phyloP scores from a whole-genome alignment of 2,329 filamentous ascomycete genomes.

The Xylariaceae sp. region DNA sequence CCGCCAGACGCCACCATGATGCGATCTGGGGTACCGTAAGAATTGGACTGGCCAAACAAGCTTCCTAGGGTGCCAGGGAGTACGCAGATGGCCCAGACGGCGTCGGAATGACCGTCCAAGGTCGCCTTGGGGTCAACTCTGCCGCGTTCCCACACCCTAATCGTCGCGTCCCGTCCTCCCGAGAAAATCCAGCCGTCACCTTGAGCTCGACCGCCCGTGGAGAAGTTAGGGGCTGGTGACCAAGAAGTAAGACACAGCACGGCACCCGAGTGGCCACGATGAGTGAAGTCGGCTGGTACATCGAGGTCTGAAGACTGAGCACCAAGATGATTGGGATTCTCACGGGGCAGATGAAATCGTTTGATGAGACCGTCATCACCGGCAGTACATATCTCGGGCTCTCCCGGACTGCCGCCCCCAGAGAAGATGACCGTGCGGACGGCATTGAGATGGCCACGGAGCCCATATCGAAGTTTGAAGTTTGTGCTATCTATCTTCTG shows the following conservation, averaged over 20 bases:
- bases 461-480: conserved; percentile 89
- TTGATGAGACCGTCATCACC: conserved; percentile 96
- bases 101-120: conserved; percentile 88
- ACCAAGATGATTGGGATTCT: conserved; percentile 51
- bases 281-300: conserved; percentile 89
- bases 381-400: conserved; percentile 94
- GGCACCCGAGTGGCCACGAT: conserved; percentile 85
- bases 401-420: conserved; percentile 87
- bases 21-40: conserved; percentile 75
- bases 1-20: conserved; percentile 87
- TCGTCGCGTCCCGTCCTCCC: conserved; percentile 86
- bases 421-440: conserved; percentile 95
- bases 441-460: conserved; percentile 88
- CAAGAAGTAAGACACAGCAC: conserved; percentile 84
- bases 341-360: conserved; percentile 88
- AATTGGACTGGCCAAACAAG: conserved; percentile 70
- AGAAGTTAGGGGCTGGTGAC: conserved; percentile 81
- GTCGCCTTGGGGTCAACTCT: conserved; percentile 93
- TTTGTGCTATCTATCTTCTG: conserved; percentile 64
- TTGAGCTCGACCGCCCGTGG: conserved; percentile 77
- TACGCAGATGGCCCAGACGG: conserved; percentile 92
- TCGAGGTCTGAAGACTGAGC: conserved; percentile 71
- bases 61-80: conserved; percentile 75
- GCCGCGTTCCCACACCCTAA: conserved; percentile 92
- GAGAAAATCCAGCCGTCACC: conserved; percentile 99